Evolutionary conservation across 768 basidiomycete genomes (phyloP).

Genomic region (Tulasnella sp.): DNA sequence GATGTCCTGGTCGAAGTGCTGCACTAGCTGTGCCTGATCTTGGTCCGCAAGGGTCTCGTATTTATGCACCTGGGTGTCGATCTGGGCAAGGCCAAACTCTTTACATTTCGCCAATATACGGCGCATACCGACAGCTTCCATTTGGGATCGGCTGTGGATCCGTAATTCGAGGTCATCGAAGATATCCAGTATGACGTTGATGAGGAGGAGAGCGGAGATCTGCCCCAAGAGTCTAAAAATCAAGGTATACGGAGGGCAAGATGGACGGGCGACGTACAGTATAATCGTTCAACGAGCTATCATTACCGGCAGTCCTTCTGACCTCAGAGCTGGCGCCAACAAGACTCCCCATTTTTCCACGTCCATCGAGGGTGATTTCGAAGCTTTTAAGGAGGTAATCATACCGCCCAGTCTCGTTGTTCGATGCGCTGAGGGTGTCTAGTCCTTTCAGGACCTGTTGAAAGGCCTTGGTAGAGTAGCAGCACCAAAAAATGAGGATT

Average conservation of each 20-base stretch:
- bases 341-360: slow-evolving; percentile 89
- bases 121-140: slow-evolving; percentile 78
- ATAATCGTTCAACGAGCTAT: slow-evolving; percentile 70
- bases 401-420: slow-evolving; percentile 48
- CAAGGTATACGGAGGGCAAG: neutral
- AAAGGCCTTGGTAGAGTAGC: slow-evolving; percentile 52
- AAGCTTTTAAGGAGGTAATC: slow-evolving; percentile 85
- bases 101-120: slow-evolving; percentile 61
- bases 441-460: slow-evolving; percentile 65
- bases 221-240: slow-evolving; percentile 35
- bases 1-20: slow-evolving; percentile 65
- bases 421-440: slow-evolving; percentile 57
- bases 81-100: slow-evolving; percentile 48
- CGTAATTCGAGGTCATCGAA: slow-evolving; percentile 75
- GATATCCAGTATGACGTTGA: slow-evolving; percentile 53
- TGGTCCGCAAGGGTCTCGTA: slow-evolving; percentile 56
- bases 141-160: slow-evolving; percentile 75
- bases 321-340: slow-evolving; percentile 94
- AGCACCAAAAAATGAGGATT: slow-evolving; percentile 61
- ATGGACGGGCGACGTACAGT: slow-evolving; percentile 46
- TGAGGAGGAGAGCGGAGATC: slow-evolving; percentile 52
- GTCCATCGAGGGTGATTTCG: slow-evolving; percentile 61
- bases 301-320: slow-evolving; percentile 50
- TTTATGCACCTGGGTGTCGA: slow-evolving; percentile 55
- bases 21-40: slow-evolving; percentile 61